These are phyloP conservation scores for Cinnamomum micranthum DNA, from an alignment of 164 flowering plant genomes.

Conservation along the genomic window DNA sequence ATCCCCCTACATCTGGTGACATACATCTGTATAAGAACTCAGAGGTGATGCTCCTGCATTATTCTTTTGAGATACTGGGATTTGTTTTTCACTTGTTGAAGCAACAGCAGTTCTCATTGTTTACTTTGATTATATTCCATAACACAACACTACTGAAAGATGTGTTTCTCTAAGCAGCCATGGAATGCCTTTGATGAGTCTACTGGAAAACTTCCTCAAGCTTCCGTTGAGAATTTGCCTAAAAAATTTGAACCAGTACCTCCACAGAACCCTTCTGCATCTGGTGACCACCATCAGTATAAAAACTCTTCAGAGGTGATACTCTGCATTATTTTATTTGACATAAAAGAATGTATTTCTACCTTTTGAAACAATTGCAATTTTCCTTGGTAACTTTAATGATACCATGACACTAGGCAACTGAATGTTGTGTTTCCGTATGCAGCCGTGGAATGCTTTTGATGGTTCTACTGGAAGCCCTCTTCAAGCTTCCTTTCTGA, in stretches of 20 bases:
- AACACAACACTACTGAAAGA: background rate
- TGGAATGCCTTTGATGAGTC: constrained; percentile 77
- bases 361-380: too few relatives aligned
- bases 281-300: background rate
- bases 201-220: constrained; percentile 19
- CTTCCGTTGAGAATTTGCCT: constrained; percentile 16
- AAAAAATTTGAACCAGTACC: constrained; percentile 26
- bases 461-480: too few relatives aligned
- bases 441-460: too few relatives aligned
- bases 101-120: too few relatives aligned
- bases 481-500: too few relatives aligned
- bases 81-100: too few relatives aligned
- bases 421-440: too few relatives aligned
- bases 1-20: background rate
- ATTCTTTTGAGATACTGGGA: background rate
- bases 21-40: background rate
- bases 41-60: background rate
- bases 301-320: background rate
- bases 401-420: too few relatives aligned
- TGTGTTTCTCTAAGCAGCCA: constrained; percentile 28
- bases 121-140: too few relatives aligned
- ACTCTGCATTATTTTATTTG: background rate
- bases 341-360: too few relatives aligned
- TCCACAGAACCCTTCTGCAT: background rate
- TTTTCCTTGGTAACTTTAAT: too few relatives aligned